These are phyloP conservation scores for Candida caryicola DNA, from an alignment of 805 yeast species.

Conservation along the genomic window DNA sequence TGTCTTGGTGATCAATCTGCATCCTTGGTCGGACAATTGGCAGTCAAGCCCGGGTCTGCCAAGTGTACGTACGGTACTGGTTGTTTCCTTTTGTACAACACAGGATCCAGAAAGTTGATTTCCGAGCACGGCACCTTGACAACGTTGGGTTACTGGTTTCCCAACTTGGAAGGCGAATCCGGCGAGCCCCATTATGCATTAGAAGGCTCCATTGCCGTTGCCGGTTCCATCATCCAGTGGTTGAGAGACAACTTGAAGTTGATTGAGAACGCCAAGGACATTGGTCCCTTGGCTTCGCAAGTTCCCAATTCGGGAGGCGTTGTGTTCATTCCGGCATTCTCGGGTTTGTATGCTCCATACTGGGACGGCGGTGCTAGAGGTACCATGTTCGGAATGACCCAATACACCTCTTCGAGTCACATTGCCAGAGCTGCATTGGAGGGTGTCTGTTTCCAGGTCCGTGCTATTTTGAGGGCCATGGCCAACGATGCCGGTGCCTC, in stretches of 20 bases:
- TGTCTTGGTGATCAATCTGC: conserved; percentile 94
- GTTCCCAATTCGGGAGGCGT: conserved; percentile 87
- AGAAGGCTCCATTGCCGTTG: conserved; percentile 95
- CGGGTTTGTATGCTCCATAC: conserved; percentile 92
- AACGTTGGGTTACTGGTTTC: conserved; percentile 89
- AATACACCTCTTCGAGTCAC: conserved; percentile 87
- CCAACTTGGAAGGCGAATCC: conserved; percentile 48
- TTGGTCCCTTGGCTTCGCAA: conserved; percentile 84
- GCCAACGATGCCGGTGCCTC: conserved; percentile 72
- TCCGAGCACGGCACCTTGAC: conserved; percentile 82
- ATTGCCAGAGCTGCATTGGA: conserved; percentile 93
- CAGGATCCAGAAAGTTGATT: conserved; percentile 70
- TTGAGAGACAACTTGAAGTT: conserved; percentile 84
- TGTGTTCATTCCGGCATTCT: conserved; percentile 90
- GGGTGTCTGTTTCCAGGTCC: conserved; percentile 91
- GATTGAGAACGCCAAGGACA: conserved; percentile 77
- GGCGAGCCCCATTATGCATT: conserved; percentile 77
- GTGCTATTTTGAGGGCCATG: conserved; percentile 90
- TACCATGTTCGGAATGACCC: conserved; percentile 88
- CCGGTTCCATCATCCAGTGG: conserved; percentile 94
- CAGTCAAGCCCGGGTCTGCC: conserved; percentile 78
- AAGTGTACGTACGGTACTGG: conserved; percentile 98
- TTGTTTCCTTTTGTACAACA: conserved; percentile 83
- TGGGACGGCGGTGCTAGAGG: conserved; percentile 95
- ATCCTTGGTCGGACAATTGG: conserved; percentile 89